A percentile compares a stretch with the other conserved stretches of the same genome.
phyloP scores from a whole-genome alignment of 805 yeast species.

The Candida chauliodis region DNA sequence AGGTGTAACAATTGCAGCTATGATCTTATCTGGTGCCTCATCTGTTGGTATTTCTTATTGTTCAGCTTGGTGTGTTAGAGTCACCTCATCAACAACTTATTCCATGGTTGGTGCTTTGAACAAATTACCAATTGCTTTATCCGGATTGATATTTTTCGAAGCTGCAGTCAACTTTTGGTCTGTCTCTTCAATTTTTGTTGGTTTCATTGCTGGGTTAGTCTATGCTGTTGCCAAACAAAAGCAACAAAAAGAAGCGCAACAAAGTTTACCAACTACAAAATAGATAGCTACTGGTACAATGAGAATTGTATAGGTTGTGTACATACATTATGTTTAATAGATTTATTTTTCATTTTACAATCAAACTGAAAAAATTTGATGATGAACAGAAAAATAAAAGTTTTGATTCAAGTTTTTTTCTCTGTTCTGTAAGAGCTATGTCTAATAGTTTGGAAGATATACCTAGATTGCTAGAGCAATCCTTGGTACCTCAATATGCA shows the following conservation, averaged over 20 bases:
- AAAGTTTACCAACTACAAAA: conserved; percentile 26
- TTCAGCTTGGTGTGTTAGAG: conserved; percentile 99
- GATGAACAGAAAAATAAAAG: not conserved
- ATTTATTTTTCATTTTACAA: not conserved
- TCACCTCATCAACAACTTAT: conserved; percentile 96
- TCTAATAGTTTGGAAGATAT: conserved; percentile 44
- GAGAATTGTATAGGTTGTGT: conserved; percentile 1
- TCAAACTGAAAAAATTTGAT: not conserved
- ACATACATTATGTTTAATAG: conserved; percentile 1
- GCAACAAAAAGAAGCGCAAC: conserved; percentile 55
- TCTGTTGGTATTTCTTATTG: conserved; percentile 98
- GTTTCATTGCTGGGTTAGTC: conserved; percentile 93
- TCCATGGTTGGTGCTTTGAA: conserved; percentile 99
- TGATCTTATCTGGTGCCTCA: conserved; percentile 90
- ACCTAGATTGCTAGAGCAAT: conserved; percentile 54
- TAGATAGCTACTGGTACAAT: too few relatives aligned
- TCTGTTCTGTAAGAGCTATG: too few relatives aligned
- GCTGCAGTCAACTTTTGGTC: conserved; percentile 93
- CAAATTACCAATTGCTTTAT: conserved; percentile 94
- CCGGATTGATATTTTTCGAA: conserved; percentile 92
- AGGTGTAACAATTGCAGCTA: conserved; percentile 66
- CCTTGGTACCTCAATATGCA: conserved; percentile 61
- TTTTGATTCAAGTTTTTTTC: too few relatives aligned
- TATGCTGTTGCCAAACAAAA: conserved; percentile 94
- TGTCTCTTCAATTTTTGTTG: conserved; percentile 84